These are phyloP conservation scores for Candida wancherniae DNA, from an alignment of 805 yeast species.

Conservation along the genomic window DNA sequence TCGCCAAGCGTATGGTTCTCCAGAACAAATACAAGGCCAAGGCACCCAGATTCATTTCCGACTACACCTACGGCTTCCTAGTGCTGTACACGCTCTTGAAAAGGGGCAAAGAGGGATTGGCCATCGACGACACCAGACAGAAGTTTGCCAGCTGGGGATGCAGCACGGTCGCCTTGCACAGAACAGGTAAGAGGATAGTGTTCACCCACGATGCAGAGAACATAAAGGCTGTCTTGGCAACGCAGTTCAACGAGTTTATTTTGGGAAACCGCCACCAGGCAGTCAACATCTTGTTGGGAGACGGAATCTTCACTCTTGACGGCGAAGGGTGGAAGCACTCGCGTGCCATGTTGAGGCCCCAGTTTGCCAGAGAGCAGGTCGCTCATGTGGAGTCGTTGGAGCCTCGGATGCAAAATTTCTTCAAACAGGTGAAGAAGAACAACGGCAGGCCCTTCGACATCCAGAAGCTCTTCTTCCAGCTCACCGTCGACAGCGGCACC, in stretches of 20 bases:
- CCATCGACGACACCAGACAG: conserved; percentile 7
- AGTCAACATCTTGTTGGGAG: conserved; percentile 31
- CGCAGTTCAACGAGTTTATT: conserved; percentile 34
- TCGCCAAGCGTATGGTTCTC: conserved; percentile 1
- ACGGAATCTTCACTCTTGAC: conserved; percentile 36
- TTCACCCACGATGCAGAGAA: conserved; percentile 33
- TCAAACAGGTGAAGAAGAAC: conserved; percentile 17
- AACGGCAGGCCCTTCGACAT: conserved; percentile 12
- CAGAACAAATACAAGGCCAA: conserved; percentile 3
- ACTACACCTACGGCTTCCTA: conserved; percentile 10
- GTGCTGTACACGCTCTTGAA: conserved; percentile 6
- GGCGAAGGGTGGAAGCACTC: conserved; percentile 37
- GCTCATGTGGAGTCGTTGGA: conserved; percentile 33
- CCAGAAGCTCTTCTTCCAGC: conserved; percentile 12
- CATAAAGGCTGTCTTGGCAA: conserved; percentile 34
- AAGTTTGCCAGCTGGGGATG: conserved; percentile 3
- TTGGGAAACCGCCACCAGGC: conserved; percentile 30
- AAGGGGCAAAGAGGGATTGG: conserved; percentile 6
- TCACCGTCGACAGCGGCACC: conserved; percentile 15
- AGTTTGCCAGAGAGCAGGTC: conserved; percentile 35
- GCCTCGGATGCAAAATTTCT: conserved; percentile 25
- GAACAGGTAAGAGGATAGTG: conserved; percentile 9
- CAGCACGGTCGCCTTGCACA: conserved; percentile 5
- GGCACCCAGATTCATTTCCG: conserved; percentile 5
- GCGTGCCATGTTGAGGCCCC: conserved; percentile 35